Evolutionary conservation across 805 yeast genomes (phyloP).

Genomic region (Saturnispora hagleri): DNA sequence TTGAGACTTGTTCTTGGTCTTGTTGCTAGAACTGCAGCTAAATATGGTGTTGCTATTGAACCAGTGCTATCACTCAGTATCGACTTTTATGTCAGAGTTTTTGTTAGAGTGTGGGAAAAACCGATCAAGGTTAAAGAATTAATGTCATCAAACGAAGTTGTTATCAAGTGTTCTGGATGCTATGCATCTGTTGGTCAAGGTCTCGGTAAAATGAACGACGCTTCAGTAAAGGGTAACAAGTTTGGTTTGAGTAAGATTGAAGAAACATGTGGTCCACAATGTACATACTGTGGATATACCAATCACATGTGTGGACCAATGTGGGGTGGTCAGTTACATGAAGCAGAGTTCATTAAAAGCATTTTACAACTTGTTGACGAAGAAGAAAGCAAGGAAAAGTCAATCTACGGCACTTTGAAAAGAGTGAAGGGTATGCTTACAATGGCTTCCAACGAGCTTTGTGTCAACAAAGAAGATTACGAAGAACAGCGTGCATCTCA

Average conservation of each 20-base stretch:
- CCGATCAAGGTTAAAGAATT: conserved; percentile 78
- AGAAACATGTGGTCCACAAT: conserved; percentile 49
- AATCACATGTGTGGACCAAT: conserved; percentile 90
- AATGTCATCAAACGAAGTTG: conserved; percentile 66
- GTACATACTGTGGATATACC: conserved; percentile 60
- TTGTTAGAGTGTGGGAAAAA: conserved; percentile 65
- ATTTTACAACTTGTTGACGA: conserved; percentile 44
- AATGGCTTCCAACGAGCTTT: conserved; percentile 64
- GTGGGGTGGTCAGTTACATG: conserved; percentile 83
- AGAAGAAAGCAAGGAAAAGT: conserved; percentile 31
- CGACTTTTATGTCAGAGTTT: conserved; percentile 86
- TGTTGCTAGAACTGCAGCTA: conserved; percentile 78
- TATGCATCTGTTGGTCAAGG: conserved; percentile 62
- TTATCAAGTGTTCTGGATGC: conserved; percentile 84
- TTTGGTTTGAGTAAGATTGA: conserved; percentile 54
- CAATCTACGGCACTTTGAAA: conserved; percentile 65
- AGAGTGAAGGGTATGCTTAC: conserved; percentile 91
- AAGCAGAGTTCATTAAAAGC: conserved; percentile 52
- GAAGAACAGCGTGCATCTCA: conserved; percentile 35
- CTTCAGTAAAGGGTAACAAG: conserved; percentile 26
- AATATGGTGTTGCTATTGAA: conserved; percentile 77
- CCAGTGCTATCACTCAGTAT: conserved; percentile 81
- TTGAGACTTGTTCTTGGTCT: conserved; percentile 70
- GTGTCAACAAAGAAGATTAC: conserved; percentile 7
- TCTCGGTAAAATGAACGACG: conserved; percentile 51